A percentile compares a stretch with the other conserved stretches of the same genome.
Conservation (phyloP, 805 yeast genomes). For the Limtongia smithiae region DNA sequence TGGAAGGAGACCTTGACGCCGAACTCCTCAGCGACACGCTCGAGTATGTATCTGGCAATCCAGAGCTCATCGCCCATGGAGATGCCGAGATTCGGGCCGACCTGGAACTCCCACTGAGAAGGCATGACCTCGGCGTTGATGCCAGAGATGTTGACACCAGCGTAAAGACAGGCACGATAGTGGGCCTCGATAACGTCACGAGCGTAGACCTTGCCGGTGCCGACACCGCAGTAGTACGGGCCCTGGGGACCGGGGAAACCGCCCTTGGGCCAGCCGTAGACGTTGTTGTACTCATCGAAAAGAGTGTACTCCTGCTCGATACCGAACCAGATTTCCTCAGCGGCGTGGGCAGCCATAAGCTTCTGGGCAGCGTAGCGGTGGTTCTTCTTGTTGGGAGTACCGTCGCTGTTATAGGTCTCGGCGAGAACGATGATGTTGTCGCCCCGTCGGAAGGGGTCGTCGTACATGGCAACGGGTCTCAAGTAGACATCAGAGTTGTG, state of each 20-base stretch:
- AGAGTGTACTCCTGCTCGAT: conserved; percentile 98
- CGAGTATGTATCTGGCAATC: conserved; percentile 88
- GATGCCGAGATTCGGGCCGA: conserved; percentile 96
- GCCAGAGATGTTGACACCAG: conserved; percentile 90
- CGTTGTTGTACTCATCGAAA: conserved; percentile 83
- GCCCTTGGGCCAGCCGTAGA: conserved; percentile 99
- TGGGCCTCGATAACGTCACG: conserved; percentile 98
- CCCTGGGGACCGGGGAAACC: conserved; percentile 99
- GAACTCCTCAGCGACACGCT: conserved; percentile 96
- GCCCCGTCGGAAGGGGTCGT: conserved; percentile 97
- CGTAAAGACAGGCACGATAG: conserved; percentile 94
- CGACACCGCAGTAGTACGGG: conserved; percentile 99
- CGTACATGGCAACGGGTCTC: conserved; percentile 92
- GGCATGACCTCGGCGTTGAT: conserved; percentile 99
- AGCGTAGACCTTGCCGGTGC: conserved; percentile 96
- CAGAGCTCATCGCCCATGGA: conserved; percentile 96
- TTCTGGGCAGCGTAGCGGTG: conserved; percentile 96
- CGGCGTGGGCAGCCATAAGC: conserved; percentile 86
- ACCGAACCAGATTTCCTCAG: conserved; percentile 92
- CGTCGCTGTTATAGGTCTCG: conserved; percentile 98
- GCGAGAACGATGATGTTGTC: conserved; percentile 92
- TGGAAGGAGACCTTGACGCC: conserved; percentile 98
- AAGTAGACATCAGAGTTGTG: conserved; percentile 91
- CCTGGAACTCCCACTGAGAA: conserved; percentile 99
- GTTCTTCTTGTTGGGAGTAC: conserved; percentile 98